Evolutionary conservation across 306 rosid species (phyloP).

Genomic region (Castanea mollissima): DNA sequence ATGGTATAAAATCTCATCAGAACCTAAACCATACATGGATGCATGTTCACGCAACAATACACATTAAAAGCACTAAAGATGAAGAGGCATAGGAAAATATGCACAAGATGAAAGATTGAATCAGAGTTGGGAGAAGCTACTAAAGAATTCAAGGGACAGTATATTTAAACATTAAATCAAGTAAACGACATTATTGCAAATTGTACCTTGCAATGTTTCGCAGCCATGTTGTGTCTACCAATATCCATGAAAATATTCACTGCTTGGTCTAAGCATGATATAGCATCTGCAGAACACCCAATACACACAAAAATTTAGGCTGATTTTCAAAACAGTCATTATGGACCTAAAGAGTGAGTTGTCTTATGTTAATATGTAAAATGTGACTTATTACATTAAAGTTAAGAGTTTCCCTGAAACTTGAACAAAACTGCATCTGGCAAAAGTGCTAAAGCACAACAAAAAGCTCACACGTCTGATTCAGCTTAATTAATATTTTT

Average conservation of each 20-base stretch:
- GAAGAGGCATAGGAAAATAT: not conserved
- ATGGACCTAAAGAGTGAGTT: not conserved
- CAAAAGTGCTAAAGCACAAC: not conserved
- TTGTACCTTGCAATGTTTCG: conserved; percentile 48
- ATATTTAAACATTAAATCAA: conserved; percentile 1
- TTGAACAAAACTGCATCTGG: not conserved
- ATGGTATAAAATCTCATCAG: not conserved
- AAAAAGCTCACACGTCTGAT: not conserved
- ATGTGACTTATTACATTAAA: not conserved
- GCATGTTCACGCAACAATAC: not conserved
- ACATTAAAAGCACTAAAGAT: not conserved
- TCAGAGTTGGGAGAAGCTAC: not conserved
- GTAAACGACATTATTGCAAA: not conserved
- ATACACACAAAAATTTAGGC: not conserved
- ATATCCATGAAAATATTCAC: conserved; percentile 39
- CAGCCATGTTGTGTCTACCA: conserved; percentile 48
- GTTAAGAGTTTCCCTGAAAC: not conserved
- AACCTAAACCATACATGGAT: not conserved
- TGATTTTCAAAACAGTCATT: not conserved
- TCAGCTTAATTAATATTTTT: not conserved
- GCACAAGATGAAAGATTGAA: not conserved
- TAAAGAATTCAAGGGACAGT: not conserved
- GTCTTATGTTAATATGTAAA: not conserved
- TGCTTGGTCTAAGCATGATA: conserved; percentile 49
- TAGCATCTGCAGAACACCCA: conserved; percentile 35